A percentile compares a stretch with the other conserved stretches of the same genome.
Conservation (phyloP, 805 yeast genomes). For the Ogataea chonburiensis region DNA sequence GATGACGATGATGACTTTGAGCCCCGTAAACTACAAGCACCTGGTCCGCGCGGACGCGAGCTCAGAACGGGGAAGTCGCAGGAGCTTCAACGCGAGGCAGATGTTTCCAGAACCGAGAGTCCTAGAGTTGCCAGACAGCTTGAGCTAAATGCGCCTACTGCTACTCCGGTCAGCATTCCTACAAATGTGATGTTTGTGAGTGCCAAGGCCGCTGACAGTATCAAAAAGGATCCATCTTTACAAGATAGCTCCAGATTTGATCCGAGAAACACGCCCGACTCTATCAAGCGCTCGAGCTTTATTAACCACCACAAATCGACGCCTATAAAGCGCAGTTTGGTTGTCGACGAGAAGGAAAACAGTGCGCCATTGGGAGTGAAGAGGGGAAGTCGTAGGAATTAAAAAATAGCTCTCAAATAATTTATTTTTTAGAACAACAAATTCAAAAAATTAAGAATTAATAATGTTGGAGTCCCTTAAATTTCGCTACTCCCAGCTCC, state of each 20-base stretch:
- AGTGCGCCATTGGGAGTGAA: constrained; percentile 16
- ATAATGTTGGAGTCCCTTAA: constrained; percentile 19
- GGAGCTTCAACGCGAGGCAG: constrained; percentile 11
- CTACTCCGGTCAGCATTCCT: constrained; percentile 24
- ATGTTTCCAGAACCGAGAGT: constrained; percentile 1
- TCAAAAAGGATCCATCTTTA: constrained; percentile 45
- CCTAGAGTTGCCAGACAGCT: constrained; percentile 9
- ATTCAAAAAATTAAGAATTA: not conserved
- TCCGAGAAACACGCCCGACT: constrained; percentile 56
- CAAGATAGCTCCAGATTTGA: constrained; percentile 46
- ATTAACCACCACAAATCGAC: constrained; percentile 68
- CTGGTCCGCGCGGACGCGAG: constrained; percentile 13
- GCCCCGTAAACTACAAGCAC: constrained; percentile 10
- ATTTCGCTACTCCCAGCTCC: constrained; percentile 15
- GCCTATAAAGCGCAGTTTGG: constrained; percentile 49
- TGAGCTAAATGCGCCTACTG: constrained; percentile 9
- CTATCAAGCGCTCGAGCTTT: constrained; percentile 47
- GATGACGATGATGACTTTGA: constrained; percentile 32
- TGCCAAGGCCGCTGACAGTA: constrained; percentile 60
- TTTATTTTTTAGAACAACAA: not conserved
- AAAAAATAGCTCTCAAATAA: constrained; percentile 1
- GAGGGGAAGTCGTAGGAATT: constrained; percentile 8
- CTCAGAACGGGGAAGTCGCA: constrained; percentile 11
- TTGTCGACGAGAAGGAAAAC: constrained; percentile 18
- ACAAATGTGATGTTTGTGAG: constrained; percentile 48